phyloP scores from a whole-genome alignment of 2,329 filamentous ascomycete genomes.

The Akanthomyces lecanii region DNA sequence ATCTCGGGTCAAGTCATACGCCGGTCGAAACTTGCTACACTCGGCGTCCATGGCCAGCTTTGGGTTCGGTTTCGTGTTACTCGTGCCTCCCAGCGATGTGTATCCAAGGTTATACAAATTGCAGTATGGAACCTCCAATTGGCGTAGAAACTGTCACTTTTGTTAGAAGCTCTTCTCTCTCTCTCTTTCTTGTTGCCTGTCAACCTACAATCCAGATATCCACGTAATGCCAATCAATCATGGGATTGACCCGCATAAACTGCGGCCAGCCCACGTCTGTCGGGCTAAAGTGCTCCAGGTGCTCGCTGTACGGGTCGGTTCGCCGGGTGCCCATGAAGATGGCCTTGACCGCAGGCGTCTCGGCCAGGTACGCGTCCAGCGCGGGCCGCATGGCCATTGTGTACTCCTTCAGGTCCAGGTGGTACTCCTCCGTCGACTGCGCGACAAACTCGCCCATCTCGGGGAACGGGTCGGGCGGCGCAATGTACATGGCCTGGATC shows the following conservation, averaged over 20 bases:
- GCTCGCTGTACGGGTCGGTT: slow-evolving; percentile 85
- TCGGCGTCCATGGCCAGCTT: slow-evolving; percentile 47
- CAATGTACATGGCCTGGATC: slow-evolving; percentile 84
- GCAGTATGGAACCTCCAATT: slow-evolving; percentile 79
- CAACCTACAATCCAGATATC: slow-evolving; percentile 86
- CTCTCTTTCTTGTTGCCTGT: background rate
- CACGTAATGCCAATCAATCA: slow-evolving; percentile 95
- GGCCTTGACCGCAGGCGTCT: slow-evolving; percentile 61
- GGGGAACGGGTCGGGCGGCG: slow-evolving; percentile 75
- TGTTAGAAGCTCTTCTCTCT: slow-evolving; percentile 19
- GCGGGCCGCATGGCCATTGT: slow-evolving; percentile 75
- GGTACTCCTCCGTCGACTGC: slow-evolving; percentile 61
- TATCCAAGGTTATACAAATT: slow-evolving; percentile 82
- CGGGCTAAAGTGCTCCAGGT: slow-evolving; percentile 74
- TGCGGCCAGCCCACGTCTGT: slow-evolving; percentile 88
- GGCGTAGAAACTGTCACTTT: slow-evolving; percentile 65
- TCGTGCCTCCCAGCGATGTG: slow-evolving; percentile 85
- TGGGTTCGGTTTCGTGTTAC: slow-evolving; percentile 88
- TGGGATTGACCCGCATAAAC: slow-evolving; percentile 90
- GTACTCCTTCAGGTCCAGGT: slow-evolving; percentile 71
- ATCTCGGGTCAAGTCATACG: slow-evolving; percentile 71
- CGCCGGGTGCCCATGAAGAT: slow-evolving; percentile 63
- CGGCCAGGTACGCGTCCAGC: slow-evolving; percentile 70
- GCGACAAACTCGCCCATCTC: slow-evolving; percentile 84
- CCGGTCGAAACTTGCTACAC: slow-evolving; percentile 56